phyloP scores from a whole-genome alignment of 202 grass and related monocot species.

The Eragrostis tef region DNA sequence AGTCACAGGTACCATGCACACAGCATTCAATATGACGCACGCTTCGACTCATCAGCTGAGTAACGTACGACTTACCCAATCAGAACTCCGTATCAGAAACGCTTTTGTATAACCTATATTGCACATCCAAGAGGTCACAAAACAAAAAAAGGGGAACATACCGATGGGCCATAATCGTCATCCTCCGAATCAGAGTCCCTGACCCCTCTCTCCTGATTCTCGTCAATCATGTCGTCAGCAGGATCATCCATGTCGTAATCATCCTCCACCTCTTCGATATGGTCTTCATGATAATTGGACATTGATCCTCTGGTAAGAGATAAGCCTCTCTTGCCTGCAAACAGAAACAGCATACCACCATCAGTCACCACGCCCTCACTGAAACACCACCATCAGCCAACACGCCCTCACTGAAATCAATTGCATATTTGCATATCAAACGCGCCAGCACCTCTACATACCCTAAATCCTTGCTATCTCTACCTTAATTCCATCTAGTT shows the following conservation, averaged over 20 bases:
- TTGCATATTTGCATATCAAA: background rate
- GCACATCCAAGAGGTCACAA: background rate
- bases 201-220: conserved; percentile 56
- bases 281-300: conserved; percentile 62
- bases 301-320: conserved; percentile 44
- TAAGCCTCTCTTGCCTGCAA: conserved; percentile 42
- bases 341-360: conserved; percentile 18
- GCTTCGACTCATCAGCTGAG: conserved; percentile 3
- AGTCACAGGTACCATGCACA: conserved; percentile 1
- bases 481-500: no score
- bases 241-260: conserved; percentile 82
- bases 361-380: background rate
- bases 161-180: conserved; percentile 62
- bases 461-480: no score
- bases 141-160: conserved; percentile 45
- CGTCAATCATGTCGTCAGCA: conserved; percentile 67
- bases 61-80: background rate
- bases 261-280: conserved; percentile 74
- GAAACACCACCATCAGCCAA: conserved; percentile 11
- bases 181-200: conserved; percentile 81
- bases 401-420: background rate
- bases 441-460: background rate
- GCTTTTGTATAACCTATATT: background rate
- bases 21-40: background rate
- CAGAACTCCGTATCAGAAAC: conserved; percentile 4